Conservation (phyloP, 1,139 yeast species). For the Saccharomyces hybrid region DNA sequence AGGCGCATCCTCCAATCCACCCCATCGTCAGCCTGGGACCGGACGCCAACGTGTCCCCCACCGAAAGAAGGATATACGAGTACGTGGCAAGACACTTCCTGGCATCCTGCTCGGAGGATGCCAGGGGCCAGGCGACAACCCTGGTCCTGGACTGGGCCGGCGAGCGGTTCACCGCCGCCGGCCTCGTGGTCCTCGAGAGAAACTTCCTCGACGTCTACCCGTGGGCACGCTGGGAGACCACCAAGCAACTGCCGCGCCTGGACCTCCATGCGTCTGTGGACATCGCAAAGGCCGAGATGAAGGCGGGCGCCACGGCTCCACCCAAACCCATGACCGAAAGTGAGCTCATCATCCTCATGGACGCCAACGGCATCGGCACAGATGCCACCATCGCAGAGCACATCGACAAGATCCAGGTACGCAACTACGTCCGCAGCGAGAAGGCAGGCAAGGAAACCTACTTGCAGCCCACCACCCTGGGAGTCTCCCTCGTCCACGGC, state of each 20-base stretch:
- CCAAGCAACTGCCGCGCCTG: slow-evolving; percentile 60
- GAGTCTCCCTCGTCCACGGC: slow-evolving; percentile 83
- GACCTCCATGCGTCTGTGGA: slow-evolving; percentile 48
- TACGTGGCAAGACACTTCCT: slow-evolving; percentile 78
- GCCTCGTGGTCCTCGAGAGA: slow-evolving; percentile 60
- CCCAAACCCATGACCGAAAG: slow-evolving; percentile 86
- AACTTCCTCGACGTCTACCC: slow-evolving; percentile 77
- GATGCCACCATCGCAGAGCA: slow-evolving; percentile 99
- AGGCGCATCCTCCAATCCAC: slow-evolving; percentile 98
- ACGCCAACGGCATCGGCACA: slow-evolving; percentile 94
- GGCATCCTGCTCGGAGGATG: slow-evolving; percentile 90
- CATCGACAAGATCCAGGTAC: slow-evolving; percentile 63
- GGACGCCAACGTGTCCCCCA: slow-evolving; percentile 31
- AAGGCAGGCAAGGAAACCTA: slow-evolving; percentile 36
- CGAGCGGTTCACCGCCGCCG: slow-evolving; percentile 63
- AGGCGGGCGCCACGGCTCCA: slow-evolving; percentile 69
- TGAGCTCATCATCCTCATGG: slow-evolving; percentile 89
- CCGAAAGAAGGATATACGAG: slow-evolving; percentile 72
- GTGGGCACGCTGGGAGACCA: slow-evolving; percentile 72
- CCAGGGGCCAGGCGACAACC: slow-evolving; percentile 63
- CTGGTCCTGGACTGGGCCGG: slow-evolving; percentile 68
- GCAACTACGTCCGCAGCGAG: slow-evolving; percentile 60
- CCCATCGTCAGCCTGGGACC: slow-evolving; percentile 50
- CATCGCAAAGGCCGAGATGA: slow-evolving; percentile 49
- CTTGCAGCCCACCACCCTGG: slow-evolving; percentile 73